These are phyloP conservation scores for Adansonia grandidieri DNA, from an alignment of 441 rosid species.

Conservation along the genomic window DNA sequence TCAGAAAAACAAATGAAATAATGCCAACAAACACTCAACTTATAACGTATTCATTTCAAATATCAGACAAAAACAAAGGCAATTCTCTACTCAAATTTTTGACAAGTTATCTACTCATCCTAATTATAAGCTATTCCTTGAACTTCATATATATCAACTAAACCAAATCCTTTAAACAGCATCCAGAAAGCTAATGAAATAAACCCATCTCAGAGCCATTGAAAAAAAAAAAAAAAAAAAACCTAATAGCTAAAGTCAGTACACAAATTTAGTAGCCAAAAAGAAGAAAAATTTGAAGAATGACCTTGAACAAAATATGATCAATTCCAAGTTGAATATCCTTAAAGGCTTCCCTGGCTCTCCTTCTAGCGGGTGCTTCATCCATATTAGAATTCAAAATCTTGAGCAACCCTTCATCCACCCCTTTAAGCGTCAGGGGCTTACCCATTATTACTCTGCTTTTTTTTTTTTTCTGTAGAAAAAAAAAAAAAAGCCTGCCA, in stretches of 20 bases:
- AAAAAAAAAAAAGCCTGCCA: constrained; percentile 29
- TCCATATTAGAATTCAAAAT: constrained; percentile 66
- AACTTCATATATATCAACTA: not conserved
- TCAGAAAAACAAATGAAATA: not conserved
- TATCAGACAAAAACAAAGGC: not conserved
- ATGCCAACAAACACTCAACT: constrained; percentile 1
- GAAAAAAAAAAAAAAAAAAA: not conserved
- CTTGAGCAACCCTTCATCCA: constrained; percentile 58
- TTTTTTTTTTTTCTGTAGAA: constrained; percentile 21
- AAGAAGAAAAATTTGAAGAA: not conserved
- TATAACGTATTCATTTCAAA: not conserved
- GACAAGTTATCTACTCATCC: not conserved
- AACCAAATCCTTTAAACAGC: constrained; percentile 8
- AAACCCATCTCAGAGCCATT: constrained; percentile 10
- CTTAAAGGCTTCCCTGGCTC: constrained; percentile 78
- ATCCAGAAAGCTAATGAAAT: not conserved
- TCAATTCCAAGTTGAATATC: constrained; percentile 72
- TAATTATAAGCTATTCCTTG: not conserved
- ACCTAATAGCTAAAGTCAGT: not conserved
- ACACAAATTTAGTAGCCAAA: not conserved
- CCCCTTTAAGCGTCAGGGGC: constrained; percentile 48
- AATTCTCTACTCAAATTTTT: not conserved
- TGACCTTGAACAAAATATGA: constrained; percentile 84
- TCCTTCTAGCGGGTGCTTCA: constrained; percentile 69
- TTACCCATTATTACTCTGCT: constrained; percentile 43